These are phyloP conservation scores for Sherardia arvensis DNA, from an alignment of 257 asterid genomes.

Conservation along the genomic window DNA sequence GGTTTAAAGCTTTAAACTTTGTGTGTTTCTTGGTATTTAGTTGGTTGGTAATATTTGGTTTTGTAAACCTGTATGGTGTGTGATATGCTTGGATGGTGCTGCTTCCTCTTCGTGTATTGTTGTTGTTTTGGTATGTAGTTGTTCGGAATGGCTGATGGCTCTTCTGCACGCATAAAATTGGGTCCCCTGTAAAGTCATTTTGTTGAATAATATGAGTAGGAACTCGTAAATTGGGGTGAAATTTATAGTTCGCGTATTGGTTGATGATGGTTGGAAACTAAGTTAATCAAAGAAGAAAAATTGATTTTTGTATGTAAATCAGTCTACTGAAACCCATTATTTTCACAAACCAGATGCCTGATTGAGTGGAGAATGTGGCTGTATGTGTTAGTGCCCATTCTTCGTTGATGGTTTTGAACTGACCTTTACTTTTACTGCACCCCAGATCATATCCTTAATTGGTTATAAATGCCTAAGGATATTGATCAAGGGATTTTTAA, in stretches of 20 bases:
- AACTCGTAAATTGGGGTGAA: background rate
- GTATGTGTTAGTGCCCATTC: background rate
- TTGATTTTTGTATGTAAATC: background rate
- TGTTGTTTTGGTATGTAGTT: background rate
- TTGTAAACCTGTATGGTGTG: background rate
- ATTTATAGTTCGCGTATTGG: background rate
- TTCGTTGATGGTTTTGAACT: background rate
- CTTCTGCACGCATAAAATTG: background rate
- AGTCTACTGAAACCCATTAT: background rate
- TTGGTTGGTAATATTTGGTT: background rate
- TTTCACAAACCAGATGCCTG: background rate
- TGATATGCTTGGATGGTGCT: background rate
- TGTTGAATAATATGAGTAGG: background rate
- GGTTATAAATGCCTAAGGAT: background rate
- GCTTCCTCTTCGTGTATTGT: background rate
- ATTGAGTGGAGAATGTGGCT: background rate
- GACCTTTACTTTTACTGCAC: background rate
- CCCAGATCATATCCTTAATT: background rate
- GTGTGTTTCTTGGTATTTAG: background rate
- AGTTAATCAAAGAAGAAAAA: background rate
- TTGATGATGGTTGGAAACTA: background rate
- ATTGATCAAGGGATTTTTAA: background rate
- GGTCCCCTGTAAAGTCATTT: background rate
- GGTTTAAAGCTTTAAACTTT: slow-evolving; percentile 3
- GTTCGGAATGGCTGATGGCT: background rate